Evolutionary conservation across 768 basidiomycete genomes (phyloP).

Genomic region (Suillus cothurnatus): DNA sequence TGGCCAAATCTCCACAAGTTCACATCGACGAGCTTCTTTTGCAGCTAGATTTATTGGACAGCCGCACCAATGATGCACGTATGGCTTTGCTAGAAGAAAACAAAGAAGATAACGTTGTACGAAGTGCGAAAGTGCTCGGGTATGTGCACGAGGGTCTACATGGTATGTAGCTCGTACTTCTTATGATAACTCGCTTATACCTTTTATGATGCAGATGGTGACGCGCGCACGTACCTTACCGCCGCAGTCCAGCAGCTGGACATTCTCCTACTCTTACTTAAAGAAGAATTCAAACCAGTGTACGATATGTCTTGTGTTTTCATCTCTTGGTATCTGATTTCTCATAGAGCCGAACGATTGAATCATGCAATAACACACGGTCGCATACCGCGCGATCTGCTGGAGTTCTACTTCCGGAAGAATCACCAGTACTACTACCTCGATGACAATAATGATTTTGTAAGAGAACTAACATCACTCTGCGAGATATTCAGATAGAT

Average conservation of each 20-base stretch:
- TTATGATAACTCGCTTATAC: neutral
- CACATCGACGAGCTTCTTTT: neutral
- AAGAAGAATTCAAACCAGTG: conserved; percentile 20
- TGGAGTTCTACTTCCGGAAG: conserved; percentile 11
- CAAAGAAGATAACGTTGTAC: neutral
- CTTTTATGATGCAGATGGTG: neutral
- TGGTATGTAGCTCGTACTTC: neutral
- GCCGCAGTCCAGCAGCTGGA: conserved; percentile 14
- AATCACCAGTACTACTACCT: conserved; percentile 5
- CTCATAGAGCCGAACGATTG: neutral
- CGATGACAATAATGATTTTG: conserved; percentile 5
- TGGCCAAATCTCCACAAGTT: neutral
- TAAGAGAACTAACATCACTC: neutral
- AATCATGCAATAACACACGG: conserved; percentile 12
- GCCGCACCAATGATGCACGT: neutral
- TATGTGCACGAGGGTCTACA: neutral
- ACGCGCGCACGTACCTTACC: conserved; percentile 1
- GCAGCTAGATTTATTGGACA: neutral
- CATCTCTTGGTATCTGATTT: neutral
- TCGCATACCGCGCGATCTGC: conserved; percentile 20
- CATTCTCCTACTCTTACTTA: conserved; percentile 13
- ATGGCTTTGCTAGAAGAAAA: neutral
- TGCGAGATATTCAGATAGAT: neutral
- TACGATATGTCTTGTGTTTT: conserved; percentile 4
- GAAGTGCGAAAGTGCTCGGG: conserved; percentile 1